Evolutionary conservation across 805 yeast species (phyloP).

Genomic region (Kuraishia cidri): DNA sequence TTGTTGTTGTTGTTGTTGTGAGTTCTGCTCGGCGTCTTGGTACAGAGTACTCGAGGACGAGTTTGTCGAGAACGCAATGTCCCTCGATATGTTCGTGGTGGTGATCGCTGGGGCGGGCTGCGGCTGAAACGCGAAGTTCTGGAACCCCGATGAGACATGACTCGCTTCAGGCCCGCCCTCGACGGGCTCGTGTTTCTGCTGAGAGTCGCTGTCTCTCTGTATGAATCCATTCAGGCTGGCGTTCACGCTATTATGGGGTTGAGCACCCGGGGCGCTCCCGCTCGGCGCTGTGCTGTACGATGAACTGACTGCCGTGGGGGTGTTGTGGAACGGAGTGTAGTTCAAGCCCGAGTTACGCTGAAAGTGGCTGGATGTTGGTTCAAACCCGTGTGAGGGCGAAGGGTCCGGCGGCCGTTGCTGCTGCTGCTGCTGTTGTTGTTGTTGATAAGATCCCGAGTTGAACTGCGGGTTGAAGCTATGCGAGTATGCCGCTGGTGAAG

Average conservation of each 20-base stretch:
- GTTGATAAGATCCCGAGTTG: constrained; percentile 2
- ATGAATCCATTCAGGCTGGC: no score
- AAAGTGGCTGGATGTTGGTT: constrained; percentile 17
- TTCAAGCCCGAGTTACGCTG: constrained; percentile 12
- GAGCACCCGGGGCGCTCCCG: neutral
- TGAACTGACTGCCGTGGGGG: constrained; percentile 38
- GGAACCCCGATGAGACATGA: no score
- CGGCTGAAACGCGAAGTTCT: constrained; percentile 17
- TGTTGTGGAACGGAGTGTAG: constrained; percentile 29
- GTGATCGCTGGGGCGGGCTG: constrained; percentile 38
- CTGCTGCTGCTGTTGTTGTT: constrained; percentile 5
- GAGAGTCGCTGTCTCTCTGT: no score
- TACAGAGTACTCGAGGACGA: constrained; percentile 22
- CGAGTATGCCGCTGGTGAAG: constrained; percentile 4
- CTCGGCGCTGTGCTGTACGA: constrained; percentile 27
- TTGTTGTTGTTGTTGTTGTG: constrained; percentile 6
- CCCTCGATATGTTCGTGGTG: constrained; percentile 46
- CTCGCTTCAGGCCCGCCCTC: no score
- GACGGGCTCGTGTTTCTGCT: no score
- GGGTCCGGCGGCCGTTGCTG: constrained; percentile 5
- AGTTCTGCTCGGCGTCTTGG: constrained; percentile 19
- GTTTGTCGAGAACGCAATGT: constrained; percentile 29
- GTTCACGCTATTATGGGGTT: neutral
- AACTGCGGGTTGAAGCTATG: constrained; percentile 1
- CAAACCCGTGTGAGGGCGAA: neutral